Evolutionary conservation across 2,329 filamentous ascomycete species (phyloP), one percentile per base, ranked within the genome.

Genomic region (Paecilomyces niveus): DNA sequence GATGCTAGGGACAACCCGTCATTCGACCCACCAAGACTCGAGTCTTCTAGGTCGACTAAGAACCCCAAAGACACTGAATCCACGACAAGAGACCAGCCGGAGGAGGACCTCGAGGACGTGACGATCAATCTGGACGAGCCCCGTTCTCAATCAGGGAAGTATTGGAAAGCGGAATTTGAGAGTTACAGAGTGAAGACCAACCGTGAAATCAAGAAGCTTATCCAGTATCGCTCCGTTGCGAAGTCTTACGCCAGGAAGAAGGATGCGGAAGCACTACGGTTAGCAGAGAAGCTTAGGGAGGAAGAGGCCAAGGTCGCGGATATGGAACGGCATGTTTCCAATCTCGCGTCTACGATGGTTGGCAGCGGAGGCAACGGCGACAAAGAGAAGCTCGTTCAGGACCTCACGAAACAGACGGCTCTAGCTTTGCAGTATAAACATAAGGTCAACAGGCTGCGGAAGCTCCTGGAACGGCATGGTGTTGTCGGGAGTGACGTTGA

Each of bases 141-240:
- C 2, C 76, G 78, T 22, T 84, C 82, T 0, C 80, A 83, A 55
- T 85, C 82, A 4, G 83, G 83, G 1, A 80, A 80, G 63, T 85
- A 85, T 65, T 86, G 84, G 84, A 86, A 86, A 68, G 76, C 78
- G 10, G 81, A 85, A 61, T 85, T 83, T 64, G 81, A 86, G 57
- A 77, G 74, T 45, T 87, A 86, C 64, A 76, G 83, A 15, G 75
- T 77, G 22, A 81, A 78, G 54, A 86, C 83, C 35, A 81, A 84
- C 60, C 77, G 76, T 45, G 84, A 87, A 65, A 81, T 85, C 66
- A 83, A 80, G 67, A 84, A 83, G 64, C 74, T 87, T 54, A 79
- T 87, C 55, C 76, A 80, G 31, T 86, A 87, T 65, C 81, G 84
- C 59, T 80, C 82, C 54, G 73, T 82, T 26, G 81, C 83, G 18